These are phyloP conservation scores for Pythium volutum DNA, from an alignment of 352 stramenopile species.

Conservation along the genomic window DNA sequence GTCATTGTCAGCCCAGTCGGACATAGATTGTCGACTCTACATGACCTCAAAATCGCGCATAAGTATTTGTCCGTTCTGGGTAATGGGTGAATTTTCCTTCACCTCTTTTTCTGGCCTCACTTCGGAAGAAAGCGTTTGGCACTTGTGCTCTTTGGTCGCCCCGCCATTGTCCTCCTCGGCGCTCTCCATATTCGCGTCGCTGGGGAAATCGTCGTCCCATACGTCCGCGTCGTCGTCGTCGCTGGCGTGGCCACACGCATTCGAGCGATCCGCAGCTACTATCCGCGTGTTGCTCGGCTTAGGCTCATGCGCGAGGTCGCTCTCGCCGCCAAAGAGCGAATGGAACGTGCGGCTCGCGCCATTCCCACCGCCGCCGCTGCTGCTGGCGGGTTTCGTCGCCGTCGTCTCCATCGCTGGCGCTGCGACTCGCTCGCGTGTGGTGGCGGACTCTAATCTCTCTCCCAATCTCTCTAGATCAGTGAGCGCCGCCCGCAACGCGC, in stretches of 20 bases:
- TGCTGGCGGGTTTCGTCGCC: background rate
- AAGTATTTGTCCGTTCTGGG: background rate
- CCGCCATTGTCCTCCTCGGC: conserved; percentile 13
- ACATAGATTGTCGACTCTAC: conserved; percentile 56
- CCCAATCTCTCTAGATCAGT: conserved; percentile 3
- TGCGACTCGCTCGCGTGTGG: background rate
- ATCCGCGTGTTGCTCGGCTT: conserved; percentile 28
- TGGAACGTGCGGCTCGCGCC: conserved; percentile 68
- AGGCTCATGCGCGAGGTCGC: background rate
- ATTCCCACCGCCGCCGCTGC: conserved; percentile 23
- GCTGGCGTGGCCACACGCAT: background rate
- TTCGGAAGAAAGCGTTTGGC: conserved; percentile 5
- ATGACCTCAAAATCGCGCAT: background rate
- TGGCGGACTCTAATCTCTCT: no score
- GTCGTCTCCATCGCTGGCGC: background rate
- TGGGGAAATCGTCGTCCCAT: conserved; percentile 47
- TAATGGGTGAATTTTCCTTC: background rate
- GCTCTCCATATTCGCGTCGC: conserved; percentile 12
- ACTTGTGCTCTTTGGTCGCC: background rate
- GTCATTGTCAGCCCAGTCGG: conserved; percentile 74
- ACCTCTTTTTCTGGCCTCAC: background rate
- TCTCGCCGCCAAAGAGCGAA: conserved; percentile 51
- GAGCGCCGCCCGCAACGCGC: conserved; percentile 7
- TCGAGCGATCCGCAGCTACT: background rate
- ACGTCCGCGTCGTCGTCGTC: conserved; percentile 33